Conservation (phyloP, 1,284 basidiomycete species). For the Gomphus sp. region DNA sequence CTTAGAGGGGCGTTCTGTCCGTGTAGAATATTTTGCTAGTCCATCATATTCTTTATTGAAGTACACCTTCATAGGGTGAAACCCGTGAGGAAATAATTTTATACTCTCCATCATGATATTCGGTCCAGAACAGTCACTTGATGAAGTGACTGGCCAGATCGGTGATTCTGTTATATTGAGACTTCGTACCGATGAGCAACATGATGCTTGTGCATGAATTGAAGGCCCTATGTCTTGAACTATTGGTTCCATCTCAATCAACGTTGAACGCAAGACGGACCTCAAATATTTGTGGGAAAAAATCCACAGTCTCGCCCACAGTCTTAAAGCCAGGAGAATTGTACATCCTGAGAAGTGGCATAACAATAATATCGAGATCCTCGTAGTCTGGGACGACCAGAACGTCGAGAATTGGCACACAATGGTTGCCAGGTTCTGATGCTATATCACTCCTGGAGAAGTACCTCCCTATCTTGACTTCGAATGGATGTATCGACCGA, state of each 20-base stretch:
- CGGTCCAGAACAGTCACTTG: no score
- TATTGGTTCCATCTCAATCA: neutral
- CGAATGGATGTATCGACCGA: neutral
- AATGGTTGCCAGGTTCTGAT: neutral
- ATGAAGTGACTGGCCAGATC: no score
- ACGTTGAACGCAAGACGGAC: neutral
- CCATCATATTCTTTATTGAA: no score
- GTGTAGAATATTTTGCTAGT: no score
- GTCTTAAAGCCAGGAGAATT: neutral
- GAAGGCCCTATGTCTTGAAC: neutral
- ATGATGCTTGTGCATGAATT: neutral
- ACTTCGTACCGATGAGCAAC: neutral
- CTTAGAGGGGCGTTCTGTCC: no score
- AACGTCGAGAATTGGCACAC: no score
- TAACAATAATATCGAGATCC: neutral
- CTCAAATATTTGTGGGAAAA: neutral
- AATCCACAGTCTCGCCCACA: neutral
- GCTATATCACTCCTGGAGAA: neutral
- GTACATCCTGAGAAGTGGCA: neutral
- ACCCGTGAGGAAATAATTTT: no score
- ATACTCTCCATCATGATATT: no score
- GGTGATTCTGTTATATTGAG: no score
- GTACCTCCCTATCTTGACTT: neutral
- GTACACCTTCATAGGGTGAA: no score
- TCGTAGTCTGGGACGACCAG: no score